Percentiles rank a stretch among this genome's conserved stretches.
Conservation (phyloP, 192 early-diverging fungal genomes). For the Gaertneriomyces semiglobifer region DNA sequence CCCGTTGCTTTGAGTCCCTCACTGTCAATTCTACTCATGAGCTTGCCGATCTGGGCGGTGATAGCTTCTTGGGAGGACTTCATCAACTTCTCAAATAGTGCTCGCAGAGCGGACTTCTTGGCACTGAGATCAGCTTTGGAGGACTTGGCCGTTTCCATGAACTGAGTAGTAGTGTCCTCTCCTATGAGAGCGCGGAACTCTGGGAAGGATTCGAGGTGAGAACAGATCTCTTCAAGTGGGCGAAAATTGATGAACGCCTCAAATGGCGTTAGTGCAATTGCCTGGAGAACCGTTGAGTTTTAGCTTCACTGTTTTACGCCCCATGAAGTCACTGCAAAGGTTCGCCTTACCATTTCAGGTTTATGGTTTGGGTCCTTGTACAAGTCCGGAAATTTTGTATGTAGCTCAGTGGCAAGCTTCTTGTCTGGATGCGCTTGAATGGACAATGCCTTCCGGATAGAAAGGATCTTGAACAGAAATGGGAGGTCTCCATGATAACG, state of each 20-base stretch:
- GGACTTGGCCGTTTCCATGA: constrained; percentile 18
- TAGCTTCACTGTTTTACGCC: not conserved
- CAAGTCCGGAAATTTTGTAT: constrained; percentile 65
- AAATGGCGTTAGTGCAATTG: constrained; percentile 91
- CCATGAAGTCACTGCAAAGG: not conserved
- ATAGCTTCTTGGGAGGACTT: constrained; percentile 42
- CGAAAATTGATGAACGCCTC: constrained; percentile 93
- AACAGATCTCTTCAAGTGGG: constrained; percentile 71
- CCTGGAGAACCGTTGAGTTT: constrained; percentile 32
- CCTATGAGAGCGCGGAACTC: constrained; percentile 74
- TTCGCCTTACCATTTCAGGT: constrained; percentile 76
- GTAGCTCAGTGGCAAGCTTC: constrained; percentile 69
- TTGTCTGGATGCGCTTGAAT: constrained; percentile 99
- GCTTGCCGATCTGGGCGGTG: constrained; percentile 44
- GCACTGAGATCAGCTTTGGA: constrained; percentile 29
- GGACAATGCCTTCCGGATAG: constrained; percentile 73
- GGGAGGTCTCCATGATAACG: constrained; percentile 78
- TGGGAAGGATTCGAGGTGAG: constrained; percentile 65
- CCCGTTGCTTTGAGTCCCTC: constrained; percentile 10
- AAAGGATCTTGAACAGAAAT: constrained; percentile 93
- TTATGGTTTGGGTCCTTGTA: constrained; percentile 96
- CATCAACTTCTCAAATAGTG: constrained; percentile 40
- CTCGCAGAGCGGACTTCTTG: constrained; percentile 41
- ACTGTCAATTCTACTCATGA: constrained; percentile 48
- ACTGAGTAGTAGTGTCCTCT: constrained; percentile 40